Base-by-base conservation (phyloP, 2,329 filamentous ascomycete genomes). In the Ascochyta viciae-villosae region DNA sequence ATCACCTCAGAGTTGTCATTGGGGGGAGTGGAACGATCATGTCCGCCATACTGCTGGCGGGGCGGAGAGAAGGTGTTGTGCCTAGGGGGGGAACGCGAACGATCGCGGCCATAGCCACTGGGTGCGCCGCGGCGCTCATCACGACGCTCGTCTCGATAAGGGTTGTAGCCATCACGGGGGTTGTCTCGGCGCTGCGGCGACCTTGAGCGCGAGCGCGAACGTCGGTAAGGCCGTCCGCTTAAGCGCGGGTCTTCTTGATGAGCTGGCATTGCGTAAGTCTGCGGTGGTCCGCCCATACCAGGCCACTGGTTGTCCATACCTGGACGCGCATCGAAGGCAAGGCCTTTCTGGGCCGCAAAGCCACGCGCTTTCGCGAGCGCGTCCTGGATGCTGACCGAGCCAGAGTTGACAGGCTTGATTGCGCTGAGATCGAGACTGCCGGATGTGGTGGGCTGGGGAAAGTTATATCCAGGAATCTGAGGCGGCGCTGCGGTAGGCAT, bases 131-230 rank as follows among this genome's bases (percentile, higher is more conserved):
- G 75, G 60, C 84, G 83, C 60, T 89, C 87, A 66, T 86, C 87
- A 65, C 92, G 88, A 66, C 92, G 87, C 75, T 96, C 91, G 73
- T 96, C 92, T 73, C 91, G 85, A 76, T 95, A 96, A 22, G 90
- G 89, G 70, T 91, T 94, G 77, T 89, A 87, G 70, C 87, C 88
- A 74, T 92, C 89, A 76, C 89, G 85, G 76, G 86, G 90, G 54
- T 84, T 82, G 67, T 91, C 89, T 70, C 89, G 88, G 50, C 85
- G 83, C 48, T 80, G 76, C 39, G 84, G 83, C 38, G 75, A 76
- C 38, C 76, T 73, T 57, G 89, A 88, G 13, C 85, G 85, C 35
- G 92, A 95, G 60, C 91, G 87, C 34, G 91, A 93, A 59, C 90
- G 85, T 47, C 74, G 80, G 73, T 89, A 92, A 27, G 66, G 60